Evolutionary conservation across 2,329 filamentous ascomycete species (phyloP).

Genomic region (Apiospora koreana): DNA sequence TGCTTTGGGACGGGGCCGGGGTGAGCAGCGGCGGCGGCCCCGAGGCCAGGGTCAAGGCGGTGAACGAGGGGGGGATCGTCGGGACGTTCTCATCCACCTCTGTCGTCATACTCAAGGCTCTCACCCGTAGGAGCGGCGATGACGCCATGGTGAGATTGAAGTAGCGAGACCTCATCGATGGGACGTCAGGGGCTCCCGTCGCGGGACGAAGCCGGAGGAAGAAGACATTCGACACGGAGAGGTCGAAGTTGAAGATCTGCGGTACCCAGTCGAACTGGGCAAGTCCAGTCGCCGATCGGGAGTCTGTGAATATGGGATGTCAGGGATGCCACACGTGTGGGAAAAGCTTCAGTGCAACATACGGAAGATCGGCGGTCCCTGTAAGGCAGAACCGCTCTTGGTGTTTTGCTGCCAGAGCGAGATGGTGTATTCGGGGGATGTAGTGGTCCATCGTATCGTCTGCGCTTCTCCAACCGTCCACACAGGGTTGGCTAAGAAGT

Average conservation of each 20-base stretch:
- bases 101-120: neutral
- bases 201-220: neutral
- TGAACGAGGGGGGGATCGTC: neutral
- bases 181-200: neutral
- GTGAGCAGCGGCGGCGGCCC: neutral
- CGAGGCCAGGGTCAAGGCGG: neutral
- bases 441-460: neutral
- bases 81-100: neutral
- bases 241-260: neutral
- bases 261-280: constrained; percentile 8
- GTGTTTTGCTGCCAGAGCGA: neutral
- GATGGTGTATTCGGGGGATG: neutral
- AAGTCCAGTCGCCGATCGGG: neutral
- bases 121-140: neutral
- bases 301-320: neutral
- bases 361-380: constrained; percentile 4
- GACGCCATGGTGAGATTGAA: neutral
- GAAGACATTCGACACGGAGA: neutral
- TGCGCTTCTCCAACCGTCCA: neutral
- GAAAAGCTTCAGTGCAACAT: neutral
- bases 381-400: neutral
- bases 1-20: neutral
- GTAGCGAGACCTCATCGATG: neutral
- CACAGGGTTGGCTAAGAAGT: neutral
- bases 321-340: neutral